Evolutionary conservation across 768 basidiomycete genomes (phyloP).

Genomic region (Hericium coralloides): DNA sequence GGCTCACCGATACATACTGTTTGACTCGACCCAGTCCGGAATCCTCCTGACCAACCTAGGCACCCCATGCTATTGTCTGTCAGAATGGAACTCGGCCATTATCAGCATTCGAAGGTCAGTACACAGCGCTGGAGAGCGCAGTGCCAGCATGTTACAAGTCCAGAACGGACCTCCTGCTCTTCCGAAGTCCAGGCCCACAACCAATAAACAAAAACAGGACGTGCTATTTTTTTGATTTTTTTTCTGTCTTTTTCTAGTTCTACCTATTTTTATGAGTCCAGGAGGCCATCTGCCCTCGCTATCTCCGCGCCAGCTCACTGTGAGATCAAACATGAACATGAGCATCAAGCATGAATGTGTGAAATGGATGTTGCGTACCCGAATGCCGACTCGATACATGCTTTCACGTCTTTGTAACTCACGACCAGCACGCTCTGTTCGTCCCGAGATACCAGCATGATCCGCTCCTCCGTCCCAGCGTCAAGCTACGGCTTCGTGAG

Average conservation of each 20-base stretch:
- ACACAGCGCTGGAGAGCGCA: too few relatives aligned
- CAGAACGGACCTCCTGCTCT: too few relatives aligned
- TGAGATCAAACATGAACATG: too few relatives aligned
- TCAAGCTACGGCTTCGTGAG: slow-evolving; percentile 57
- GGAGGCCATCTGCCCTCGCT: slow-evolving; percentile 3
- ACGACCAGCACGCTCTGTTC: slow-evolving; percentile 95
- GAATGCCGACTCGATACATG: slow-evolving; percentile 78
- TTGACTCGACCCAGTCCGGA: too few relatives aligned
- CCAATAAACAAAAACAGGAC: neutral
- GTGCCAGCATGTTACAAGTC: too few relatives aligned
- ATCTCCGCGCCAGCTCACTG: slow-evolving; percentile 38
- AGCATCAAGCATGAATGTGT: neutral
- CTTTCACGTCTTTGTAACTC: slow-evolving; percentile 85
- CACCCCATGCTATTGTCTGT: too few relatives aligned
- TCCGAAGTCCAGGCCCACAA: neutral
- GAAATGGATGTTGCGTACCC: slow-evolving; percentile 31
- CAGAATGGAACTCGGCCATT: too few relatives aligned
- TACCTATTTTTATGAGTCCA: slow-evolving; percentile 44
- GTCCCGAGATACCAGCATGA: slow-evolving; percentile 92
- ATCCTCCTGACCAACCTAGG: too few relatives aligned
- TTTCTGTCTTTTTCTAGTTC: slow-evolving; percentile 59
- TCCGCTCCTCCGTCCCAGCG: slow-evolving; percentile 83
- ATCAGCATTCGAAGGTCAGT: too few relatives aligned
- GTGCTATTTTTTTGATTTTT: slow-evolving; percentile 36
- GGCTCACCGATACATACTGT: too few relatives aligned